Conservation (phyloP, 2,329 filamentous ascomycete species). For the Fusarium staphyleae region DNA sequence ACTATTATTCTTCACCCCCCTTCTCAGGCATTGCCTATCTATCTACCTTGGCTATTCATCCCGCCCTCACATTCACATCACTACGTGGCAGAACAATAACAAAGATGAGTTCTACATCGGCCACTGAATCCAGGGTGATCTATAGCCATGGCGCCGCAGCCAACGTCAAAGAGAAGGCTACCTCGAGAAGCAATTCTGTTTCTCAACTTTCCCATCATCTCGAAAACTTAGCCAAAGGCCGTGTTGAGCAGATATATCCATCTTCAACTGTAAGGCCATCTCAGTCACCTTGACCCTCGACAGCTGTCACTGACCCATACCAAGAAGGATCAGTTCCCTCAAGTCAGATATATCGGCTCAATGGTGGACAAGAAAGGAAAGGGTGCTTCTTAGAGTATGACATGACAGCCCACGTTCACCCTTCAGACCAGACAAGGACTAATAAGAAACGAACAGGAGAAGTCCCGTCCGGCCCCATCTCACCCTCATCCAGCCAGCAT, state of each 20-base stretch:
- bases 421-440: background rate
- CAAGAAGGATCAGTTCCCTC: background rate
- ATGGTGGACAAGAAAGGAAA: background rate
- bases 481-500: background rate
- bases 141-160: background rate
- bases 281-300: background rate
- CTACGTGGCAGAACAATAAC: background rate
- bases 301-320: background rate
- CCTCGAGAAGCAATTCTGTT: background rate
- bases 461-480: background rate
- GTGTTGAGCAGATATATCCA: too few relatives aligned
- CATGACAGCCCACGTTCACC: background rate
- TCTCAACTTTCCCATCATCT: background rate
- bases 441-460: constrained; percentile 5
- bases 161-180: background rate
- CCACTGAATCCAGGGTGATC: background rate
- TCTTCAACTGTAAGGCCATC: background rate
- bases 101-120: constrained; percentile 2
- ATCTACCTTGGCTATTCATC: background rate
- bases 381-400: constrained; percentile 18
- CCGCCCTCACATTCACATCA: too few relatives aligned
- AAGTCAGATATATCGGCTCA: background rate
- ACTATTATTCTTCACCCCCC: background rate
- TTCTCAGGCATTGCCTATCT: too few relatives aligned
- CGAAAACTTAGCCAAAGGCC: background rate